Base-by-base conservation (phyloP, 306 rosid species). In the Quercus alba region DNA sequence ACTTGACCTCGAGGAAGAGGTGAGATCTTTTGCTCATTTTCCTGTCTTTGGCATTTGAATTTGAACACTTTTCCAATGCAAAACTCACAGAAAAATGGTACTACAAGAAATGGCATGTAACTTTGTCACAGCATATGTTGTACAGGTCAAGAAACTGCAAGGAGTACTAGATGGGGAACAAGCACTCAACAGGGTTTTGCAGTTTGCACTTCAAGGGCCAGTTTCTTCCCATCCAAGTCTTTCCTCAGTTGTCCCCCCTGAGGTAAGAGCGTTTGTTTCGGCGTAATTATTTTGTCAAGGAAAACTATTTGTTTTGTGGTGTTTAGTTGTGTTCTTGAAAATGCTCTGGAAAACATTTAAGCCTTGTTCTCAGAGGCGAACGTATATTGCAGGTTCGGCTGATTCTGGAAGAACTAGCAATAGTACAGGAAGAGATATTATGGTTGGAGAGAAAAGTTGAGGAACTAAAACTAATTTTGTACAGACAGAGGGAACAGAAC, bases 1-100 rank as follows among this genome's bases (percentile, higher is more conserved):
- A 82, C 87, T 84, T 51, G 83, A 85, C 62, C 97, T 95, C 69
- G 89, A 91, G 87, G 81, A 86, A 18, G 89, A 91, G 94, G 98
- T 91, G 68, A 31, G 26, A 5, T 5, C 35, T 7, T 12, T 9
- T 76, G 25, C 28, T 62, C 11, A 15, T 17, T 54, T 74, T 58
- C 62, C 56, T 70, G 19, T 41, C 19, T 51, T 25, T 75, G 61
- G 62, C 35, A 56, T 12, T 73, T 18, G 15, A 55, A 62, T 26
- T 35, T n/a, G 35, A 18, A 33, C 15, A 18, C 1, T 14, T 25
- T 69, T 81, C 56, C 35, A 46, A 19, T 68, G 56, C 26, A 78
- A 61, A 70, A 41, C 46, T 38, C 46, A 30, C 11, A 6, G 23
- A 5, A 63, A 28, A 28, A 33, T 74, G 56, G 21, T 52, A 8